Evolutionary conservation across 2,329 filamentous ascomycete species (phyloP), one percentile per base, ranked within the genome.

Genomic region (Xylariaceae sp.): DNA sequence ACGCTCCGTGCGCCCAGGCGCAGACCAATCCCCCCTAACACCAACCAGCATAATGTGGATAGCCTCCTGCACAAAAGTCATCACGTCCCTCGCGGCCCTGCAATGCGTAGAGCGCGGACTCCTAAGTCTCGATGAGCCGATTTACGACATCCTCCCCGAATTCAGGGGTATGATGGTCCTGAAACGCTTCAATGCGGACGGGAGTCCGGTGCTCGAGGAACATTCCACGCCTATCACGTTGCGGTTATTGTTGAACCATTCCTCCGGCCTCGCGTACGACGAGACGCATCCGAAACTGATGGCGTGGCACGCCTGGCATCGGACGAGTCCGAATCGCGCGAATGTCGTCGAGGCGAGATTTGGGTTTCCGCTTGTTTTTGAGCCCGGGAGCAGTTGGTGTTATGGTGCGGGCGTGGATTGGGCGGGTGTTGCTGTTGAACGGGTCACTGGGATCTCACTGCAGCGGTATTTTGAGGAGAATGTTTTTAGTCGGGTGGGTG

Each of bases 371-470:
- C 71, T 80, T 4, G 59, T 70, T 47, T 80, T 74, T 61, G 75
- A 80, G 60, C 78, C 78, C 0, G 78, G 78, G 0, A 68, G 70
- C 0, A 68, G 69, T 13, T 80, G 76, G 77, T 68, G 66, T 52
- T 80, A 80, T 62, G 72, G 75, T 5, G 61, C 73, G 0, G 69
- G 73, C 6, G 71, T 78, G 5, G 78, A 80, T 65, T 80, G 77
- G 77, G 75, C 75, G 0, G 65, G 65, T 7, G 58, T 66, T 15
- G 64, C 64, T 1, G 54, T 67, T 15, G 65, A 67, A 55, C 62
- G 65, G 13, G 65, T 61, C 42, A 58, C 53, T 4, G 62, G 63
- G 1, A 47, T 58, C 18, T 59, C 37, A 30, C 34, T 67, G 10
- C 64, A 66, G 55, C 55, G 49, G 17, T 66, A 63, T 54, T 66